A percentile compares a stretch with the other conserved stretches of the same genome.
phyloP scores from a whole-genome alignment of 768 basidiomycete species.

The Russula griseocarnosa region DNA sequence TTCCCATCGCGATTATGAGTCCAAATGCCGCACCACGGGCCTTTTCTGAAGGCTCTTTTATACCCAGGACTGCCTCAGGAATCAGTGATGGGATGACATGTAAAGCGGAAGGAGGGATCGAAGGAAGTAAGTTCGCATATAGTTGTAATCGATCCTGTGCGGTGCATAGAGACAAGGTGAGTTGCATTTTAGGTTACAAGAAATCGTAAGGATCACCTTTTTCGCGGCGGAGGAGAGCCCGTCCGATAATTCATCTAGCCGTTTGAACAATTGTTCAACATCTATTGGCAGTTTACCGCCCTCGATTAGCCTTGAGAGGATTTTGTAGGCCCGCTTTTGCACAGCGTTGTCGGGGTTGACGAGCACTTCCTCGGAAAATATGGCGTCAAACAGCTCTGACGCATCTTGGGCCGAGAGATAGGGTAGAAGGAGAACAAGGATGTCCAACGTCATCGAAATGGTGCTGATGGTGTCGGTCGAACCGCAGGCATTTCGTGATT shows the following conservation, averaged over 20 bases:
- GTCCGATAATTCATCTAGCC: slow-evolving; percentile 60
- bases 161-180: neutral
- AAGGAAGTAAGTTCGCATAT: slow-evolving; percentile 61
- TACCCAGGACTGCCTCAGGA: slow-evolving; percentile 91
- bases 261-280: slow-evolving; percentile 56
- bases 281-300: slow-evolving; percentile 47
- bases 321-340: slow-evolving; percentile 94
- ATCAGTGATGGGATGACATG: slow-evolving; percentile 86
- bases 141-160: slow-evolving; percentile 77
- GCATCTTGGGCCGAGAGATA: slow-evolving; percentile 61
- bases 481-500: slow-evolving; percentile 36
- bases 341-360: slow-evolving; percentile 78
- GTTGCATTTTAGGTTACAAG: neutral
- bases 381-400: slow-evolving; percentile 61
- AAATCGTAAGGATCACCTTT: slow-evolving; percentile 47
- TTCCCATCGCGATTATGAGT: slow-evolving; percentile 84
- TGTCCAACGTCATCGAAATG: slow-evolving; percentile 70
- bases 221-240: slow-evolving; percentile 80
- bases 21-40: slow-evolving; percentile 88
- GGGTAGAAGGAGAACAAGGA: slow-evolving; percentile 80
- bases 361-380: slow-evolving; percentile 63
- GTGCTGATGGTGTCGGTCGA: slow-evolving; percentile 42
- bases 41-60: slow-evolving; percentile 95
- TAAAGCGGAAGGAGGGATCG: slow-evolving; percentile 64
- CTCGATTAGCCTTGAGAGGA: slow-evolving; percentile 71